Percentiles rank a stretch among this genome's conserved stretches.
These are phyloP conservation scores for Colletotrichum destructivum DNA, from an alignment of 2,329 filamentous ascomycete genomes.

Conservation along the genomic window DNA sequence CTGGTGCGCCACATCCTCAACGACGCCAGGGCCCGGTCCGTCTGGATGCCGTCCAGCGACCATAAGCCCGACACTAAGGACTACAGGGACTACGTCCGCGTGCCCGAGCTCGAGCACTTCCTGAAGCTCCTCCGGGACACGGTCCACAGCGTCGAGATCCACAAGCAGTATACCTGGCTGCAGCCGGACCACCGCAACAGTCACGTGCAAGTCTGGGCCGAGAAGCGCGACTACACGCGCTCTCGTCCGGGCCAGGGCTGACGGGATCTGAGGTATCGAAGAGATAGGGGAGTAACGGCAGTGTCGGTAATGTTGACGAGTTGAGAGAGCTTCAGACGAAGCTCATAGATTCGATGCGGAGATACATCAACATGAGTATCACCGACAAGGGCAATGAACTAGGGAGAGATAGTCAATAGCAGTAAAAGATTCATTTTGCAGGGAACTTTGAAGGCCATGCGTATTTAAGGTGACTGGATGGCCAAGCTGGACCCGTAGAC, in stretches of 20 bases:
- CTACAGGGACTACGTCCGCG: slow-evolving; percentile 12
- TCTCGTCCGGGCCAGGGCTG: neutral
- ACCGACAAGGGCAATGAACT: too few species aligned
- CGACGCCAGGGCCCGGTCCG: slow-evolving; percentile 10
- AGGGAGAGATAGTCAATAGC: too few species aligned
- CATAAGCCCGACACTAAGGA: slow-evolving; percentile 5
- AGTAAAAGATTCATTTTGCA: too few species aligned
- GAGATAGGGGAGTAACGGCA: neutral
- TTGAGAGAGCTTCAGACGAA: neutral
- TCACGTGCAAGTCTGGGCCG: neutral
- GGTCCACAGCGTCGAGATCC: slow-evolving; percentile 8
- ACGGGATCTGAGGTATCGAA: neutral
- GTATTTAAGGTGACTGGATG: too few species aligned
- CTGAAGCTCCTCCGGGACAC: slow-evolving; percentile 8
- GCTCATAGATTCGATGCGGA: too few species aligned
- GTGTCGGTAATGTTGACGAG: neutral
- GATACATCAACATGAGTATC: too few species aligned
- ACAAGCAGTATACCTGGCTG: slow-evolving; percentile 25
- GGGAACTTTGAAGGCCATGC: too few species aligned
- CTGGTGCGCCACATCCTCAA: slow-evolving; percentile 29
- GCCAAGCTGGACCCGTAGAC: too few species aligned
- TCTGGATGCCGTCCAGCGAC: slow-evolving; percentile 21
- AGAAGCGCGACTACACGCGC: slow-evolving; percentile 5
- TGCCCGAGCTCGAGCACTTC: slow-evolving; percentile 32
- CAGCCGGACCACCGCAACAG: slow-evolving; percentile 5